Base-by-base conservation (phyloP, 768 basidiomycete species). In the Rickenella mellea region DNA sequence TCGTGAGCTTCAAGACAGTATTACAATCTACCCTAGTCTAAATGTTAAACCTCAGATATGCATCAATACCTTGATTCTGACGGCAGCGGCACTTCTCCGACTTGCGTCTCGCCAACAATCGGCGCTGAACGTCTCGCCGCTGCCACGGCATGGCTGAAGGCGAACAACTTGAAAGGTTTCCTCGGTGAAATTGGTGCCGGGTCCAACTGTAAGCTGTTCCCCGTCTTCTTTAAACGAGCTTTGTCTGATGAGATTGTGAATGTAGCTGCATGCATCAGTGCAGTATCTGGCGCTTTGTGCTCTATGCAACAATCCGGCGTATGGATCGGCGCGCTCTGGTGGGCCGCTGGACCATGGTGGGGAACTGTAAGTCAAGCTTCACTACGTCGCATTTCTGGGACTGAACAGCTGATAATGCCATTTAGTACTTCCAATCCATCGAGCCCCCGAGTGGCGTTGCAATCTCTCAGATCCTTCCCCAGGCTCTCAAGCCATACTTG, bases 41-140 rank as follows among this genome's bases (percentile, higher is more conserved):
- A 15, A 28, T 30, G 26, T 39, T n/a, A 41, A 30, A 21, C 41
- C 12, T 3, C 51, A 73, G 75, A 81, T 53, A 79, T 80, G 74
- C 78, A 81, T 56, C 76, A 80, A 55, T 81, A 81, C 64, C 76
- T 81, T 49, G 78, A 80, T 57, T 70, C 68, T 27, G 78, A 81
- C 51, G 69, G 74, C 48, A 78, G 75, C 15, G 76, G 75, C 39
- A 78, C 77, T 6, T 66, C 56, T 35, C 53, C 52, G 1, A 67
- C 59, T 20, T 81, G 79, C 52, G 77, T 80, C 27, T 75, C 71
- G 7, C 61, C 69, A 14, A 78, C 74, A 21, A 78, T 80, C 51
- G 77, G 77, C 43, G 68, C 66, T 15, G 70, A 76, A 50, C 75
- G 77, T 49, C 57, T 80, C 29, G 62, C 68, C 24, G 69, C 54